Percentiles rank a stretch among this genome's conserved stretches.
These are phyloP conservation scores for Schoenoplectus tabernaemontani DNA, from an alignment of 202 grass and related monocot species.

Conservation along the genomic window DNA sequence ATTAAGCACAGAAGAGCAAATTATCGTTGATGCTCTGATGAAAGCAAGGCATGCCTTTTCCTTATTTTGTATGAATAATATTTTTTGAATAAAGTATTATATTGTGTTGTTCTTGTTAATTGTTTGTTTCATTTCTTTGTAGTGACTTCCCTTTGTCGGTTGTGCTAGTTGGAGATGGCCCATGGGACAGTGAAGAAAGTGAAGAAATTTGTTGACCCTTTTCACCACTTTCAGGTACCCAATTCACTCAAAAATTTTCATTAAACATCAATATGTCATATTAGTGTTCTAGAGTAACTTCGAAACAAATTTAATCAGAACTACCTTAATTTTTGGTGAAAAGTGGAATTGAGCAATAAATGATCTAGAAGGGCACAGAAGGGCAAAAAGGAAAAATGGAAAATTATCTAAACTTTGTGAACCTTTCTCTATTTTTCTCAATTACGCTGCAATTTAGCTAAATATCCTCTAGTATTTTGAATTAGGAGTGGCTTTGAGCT, in stretches of 20 bases:
- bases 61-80: neutral
- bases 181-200: conserved; percentile 23
- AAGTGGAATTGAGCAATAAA: neutral
- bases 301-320: neutral
- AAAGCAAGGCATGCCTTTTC: conserved; percentile 21
- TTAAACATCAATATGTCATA: neutral
- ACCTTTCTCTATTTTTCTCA: neutral
- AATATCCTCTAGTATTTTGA: no score
- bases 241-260: neutral
- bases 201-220: conserved; percentile 89
- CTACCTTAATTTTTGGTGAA: neutral
- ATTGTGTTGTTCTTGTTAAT: neutral
- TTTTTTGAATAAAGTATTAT: neutral
- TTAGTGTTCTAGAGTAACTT: neutral
- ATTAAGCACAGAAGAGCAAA: conserved; percentile 30
- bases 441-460: no score
- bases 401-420: neutral
- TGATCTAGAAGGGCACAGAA: neutral
- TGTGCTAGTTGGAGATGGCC: conserved; percentile 66
- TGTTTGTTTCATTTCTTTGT: conserved; percentile 26
- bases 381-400: neutral
- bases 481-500: neutral
- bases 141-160: conserved; percentile 85
- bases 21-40: conserved; percentile 27
- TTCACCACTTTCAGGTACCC: conserved; percentile 85